These are phyloP conservation scores for Hymenochaete sp. DNA, from an alignment of 1,284 basidiomycete species.

Conservation along the genomic window DNA sequence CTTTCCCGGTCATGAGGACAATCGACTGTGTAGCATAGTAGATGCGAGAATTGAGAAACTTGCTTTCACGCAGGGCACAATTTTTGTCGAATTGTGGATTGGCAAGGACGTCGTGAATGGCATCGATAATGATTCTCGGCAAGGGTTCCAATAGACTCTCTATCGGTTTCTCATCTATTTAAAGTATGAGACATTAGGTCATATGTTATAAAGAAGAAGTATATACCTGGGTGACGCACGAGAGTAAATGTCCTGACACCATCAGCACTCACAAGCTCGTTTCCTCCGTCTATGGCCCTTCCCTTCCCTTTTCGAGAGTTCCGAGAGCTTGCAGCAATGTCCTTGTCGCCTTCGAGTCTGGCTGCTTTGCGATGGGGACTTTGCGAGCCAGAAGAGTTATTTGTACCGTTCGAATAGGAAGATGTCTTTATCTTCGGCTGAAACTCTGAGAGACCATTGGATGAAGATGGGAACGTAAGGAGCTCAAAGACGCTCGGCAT, in stretches of 20 bases:
- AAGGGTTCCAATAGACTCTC: slow-evolving; percentile 8
- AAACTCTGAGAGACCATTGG: slow-evolving; percentile 13
- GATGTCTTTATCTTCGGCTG: not conserved
- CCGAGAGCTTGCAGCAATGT: slow-evolving; percentile 11
- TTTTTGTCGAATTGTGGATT: not conserved
- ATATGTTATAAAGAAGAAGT: not conserved
- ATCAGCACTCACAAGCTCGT: not conserved
- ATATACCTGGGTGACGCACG: slow-evolving; percentile 7
- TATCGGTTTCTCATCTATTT: no score
- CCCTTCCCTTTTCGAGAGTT: slow-evolving; percentile 12
- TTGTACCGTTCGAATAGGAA: not conserved
- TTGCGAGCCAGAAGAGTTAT: not conserved
- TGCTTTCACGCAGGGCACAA: not conserved
- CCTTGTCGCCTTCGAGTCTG: slow-evolving; percentile 16
- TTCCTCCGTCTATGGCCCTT: slow-evolving; percentile 8
- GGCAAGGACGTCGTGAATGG: slow-evolving; percentile 7
- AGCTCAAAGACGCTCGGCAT: slow-evolving; percentile 10
- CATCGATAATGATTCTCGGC: slow-evolving; percentile 3
- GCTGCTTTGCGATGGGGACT: slow-evolving; percentile 16
- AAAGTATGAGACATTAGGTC: not conserved
- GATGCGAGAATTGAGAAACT: slow-evolving; percentile 7
- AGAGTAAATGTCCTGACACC: slow-evolving; percentile 12
- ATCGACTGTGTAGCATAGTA: slow-evolving; percentile 10
- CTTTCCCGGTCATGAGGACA: slow-evolving; percentile 13
- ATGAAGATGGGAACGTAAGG: slow-evolving; percentile 12